A percentile compares a stretch with the other conserved stretches of the same genome.
Evolutionary conservation across 495 filamentous ascomycete species (phyloP).

Genomic region (Neurospora sp.): DNA sequence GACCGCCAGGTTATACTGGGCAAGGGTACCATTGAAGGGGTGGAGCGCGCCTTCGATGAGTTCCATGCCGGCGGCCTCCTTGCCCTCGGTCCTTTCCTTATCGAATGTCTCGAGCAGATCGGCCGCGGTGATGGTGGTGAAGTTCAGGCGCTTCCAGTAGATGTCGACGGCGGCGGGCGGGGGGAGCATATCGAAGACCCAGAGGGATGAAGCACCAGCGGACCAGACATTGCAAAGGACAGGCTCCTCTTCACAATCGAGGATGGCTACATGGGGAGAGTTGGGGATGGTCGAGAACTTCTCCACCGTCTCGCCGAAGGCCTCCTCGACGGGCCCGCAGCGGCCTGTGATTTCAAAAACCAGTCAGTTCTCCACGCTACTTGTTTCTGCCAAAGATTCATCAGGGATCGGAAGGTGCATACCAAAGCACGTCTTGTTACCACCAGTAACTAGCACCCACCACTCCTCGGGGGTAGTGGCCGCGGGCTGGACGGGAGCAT

Average conservation of each 20-base stretch:
- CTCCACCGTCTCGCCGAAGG: slow-evolving; percentile 51
- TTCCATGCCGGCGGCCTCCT: slow-evolving; percentile 12
- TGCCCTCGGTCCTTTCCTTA: slow-evolving; percentile 48
- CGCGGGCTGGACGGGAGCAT: slow-evolving; percentile 48
- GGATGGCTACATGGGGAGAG: slow-evolving; percentile 56
- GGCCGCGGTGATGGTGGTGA: slow-evolving; percentile 52
- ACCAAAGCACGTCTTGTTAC: slow-evolving; percentile 82
- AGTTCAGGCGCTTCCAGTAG: slow-evolving; percentile 51
- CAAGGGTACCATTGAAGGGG: slow-evolving; percentile 66
- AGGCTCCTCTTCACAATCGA: slow-evolving; percentile 71
- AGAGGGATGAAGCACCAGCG: slow-evolving; percentile 57
- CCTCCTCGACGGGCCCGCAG: slow-evolving; percentile 36
- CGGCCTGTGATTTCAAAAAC: slow-evolving; percentile 23
- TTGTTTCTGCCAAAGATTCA: not conserved
- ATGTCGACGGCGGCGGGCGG: slow-evolving; percentile 49
- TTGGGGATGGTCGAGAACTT: slow-evolving; percentile 56
- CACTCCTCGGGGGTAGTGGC: slow-evolving; percentile 58
- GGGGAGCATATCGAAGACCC: slow-evolving; percentile 55
- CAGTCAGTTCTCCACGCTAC: slow-evolving; percentile 4
- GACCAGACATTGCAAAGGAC: slow-evolving; percentile 80
- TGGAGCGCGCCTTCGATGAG: slow-evolving; percentile 68
- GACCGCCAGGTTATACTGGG: slow-evolving; percentile 50
- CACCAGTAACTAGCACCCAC: slow-evolving; percentile 71
- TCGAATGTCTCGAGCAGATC: slow-evolving; percentile 53
- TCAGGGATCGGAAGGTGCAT: slow-evolving; percentile 10